phyloP scores from a whole-genome alignment of 495 filamentous ascomycete genomes.

The Lasiosphaeria ovina region DNA sequence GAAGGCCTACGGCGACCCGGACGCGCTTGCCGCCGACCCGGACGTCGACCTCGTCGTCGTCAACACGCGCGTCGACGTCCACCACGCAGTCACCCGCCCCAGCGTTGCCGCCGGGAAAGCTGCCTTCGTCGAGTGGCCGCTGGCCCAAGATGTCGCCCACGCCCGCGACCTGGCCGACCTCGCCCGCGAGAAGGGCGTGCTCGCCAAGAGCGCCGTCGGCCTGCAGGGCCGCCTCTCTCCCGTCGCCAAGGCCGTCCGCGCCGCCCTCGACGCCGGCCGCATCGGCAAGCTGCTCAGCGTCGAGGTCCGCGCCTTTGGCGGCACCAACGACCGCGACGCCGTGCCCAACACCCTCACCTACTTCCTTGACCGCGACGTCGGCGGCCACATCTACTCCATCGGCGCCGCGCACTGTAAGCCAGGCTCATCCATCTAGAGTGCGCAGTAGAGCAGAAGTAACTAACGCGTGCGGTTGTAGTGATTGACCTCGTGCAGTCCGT shows the following conservation, averaged over 20 bases:
- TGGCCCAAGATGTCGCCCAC: constrained; percentile 35
- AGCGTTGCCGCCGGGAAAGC: constrained; percentile 55
- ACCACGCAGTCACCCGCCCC: constrained; percentile 41
- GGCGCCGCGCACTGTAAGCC: constrained; percentile 49
- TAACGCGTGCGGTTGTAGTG: constrained; percentile 10
- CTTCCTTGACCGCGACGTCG: constrained; percentile 43
- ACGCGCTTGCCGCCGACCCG: constrained; percentile 42
- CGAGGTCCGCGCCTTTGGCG: constrained; percentile 42
- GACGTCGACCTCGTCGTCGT: constrained; percentile 60
- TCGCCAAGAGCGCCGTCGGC: constrained; percentile 46
- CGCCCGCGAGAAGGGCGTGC: constrained; percentile 24
- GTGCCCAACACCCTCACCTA: constrained; percentile 40
- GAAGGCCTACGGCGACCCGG: constrained; percentile 51
- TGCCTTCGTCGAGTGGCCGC: constrained; percentile 60
- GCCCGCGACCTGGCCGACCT: constrained; percentile 43
- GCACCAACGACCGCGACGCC: constrained; percentile 34
- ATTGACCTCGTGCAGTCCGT: constrained; percentile 40
- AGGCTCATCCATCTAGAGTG: neutral
- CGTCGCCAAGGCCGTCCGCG: constrained; percentile 41
- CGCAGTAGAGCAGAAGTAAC: neutral
- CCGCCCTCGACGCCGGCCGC: constrained; percentile 43
- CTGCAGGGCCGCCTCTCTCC: constrained; percentile 50
- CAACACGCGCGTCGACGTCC: constrained; percentile 53
- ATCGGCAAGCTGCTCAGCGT: constrained; percentile 57
- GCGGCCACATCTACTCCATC: constrained; percentile 54